These are phyloP conservation scores for Discostella pseudostelligera DNA, from an alignment of 108 stramenopile species.

Conservation along the genomic window DNA sequence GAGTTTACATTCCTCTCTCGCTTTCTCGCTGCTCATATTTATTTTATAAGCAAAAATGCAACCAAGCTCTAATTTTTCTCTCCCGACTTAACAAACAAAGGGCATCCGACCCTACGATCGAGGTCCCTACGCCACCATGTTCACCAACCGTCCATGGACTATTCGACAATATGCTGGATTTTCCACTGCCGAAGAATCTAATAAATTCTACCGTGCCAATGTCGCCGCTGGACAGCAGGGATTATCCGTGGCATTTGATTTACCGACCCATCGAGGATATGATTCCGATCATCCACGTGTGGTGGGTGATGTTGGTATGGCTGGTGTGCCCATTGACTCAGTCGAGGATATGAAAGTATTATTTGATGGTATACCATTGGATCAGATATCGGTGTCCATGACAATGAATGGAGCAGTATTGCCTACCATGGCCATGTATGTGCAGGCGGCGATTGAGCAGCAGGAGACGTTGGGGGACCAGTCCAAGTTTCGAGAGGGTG, in stretches of 20 bases:
- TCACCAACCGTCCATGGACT: slow-evolving; percentile 86
- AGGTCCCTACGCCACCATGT: slow-evolving; percentile 99
- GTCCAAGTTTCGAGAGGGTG: slow-evolving; percentile 39
- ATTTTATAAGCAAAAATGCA: too few species aligned
- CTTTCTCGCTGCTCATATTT: too few species aligned
- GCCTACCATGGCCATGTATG: slow-evolving; percentile 91
- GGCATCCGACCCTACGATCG: slow-evolving; percentile 95
- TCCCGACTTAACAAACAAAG: slow-evolving; percentile 4
- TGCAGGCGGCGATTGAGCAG: slow-evolving; percentile 89
- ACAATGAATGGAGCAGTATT: slow-evolving; percentile 99
- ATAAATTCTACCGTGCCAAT: slow-evolving; percentile 88
- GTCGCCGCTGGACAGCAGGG: slow-evolving; percentile 95
- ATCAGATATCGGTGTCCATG: slow-evolving; percentile 93
- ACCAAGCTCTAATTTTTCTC: too few species aligned
- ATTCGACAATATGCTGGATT: slow-evolving; percentile 96
- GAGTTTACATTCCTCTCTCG: slow-evolving; percentile 6
- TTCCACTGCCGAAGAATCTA: slow-evolving; percentile 96
- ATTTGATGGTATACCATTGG: slow-evolving; percentile 95
- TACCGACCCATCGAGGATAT: slow-evolving; percentile 98
- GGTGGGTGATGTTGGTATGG: slow-evolving; percentile 98
- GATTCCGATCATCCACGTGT: slow-evolving; percentile 96
- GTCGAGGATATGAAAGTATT: slow-evolving; percentile 96
- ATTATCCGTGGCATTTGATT: slow-evolving; percentile 93
- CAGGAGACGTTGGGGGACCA: slow-evolving; percentile 48
- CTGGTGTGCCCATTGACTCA: slow-evolving; percentile 95